Percentiles rank a stretch among this genome's conserved stretches.
Evolutionary conservation across 768 basidiomycete genomes (phyloP).

Genomic region (Leccinum truebloodii): DNA sequence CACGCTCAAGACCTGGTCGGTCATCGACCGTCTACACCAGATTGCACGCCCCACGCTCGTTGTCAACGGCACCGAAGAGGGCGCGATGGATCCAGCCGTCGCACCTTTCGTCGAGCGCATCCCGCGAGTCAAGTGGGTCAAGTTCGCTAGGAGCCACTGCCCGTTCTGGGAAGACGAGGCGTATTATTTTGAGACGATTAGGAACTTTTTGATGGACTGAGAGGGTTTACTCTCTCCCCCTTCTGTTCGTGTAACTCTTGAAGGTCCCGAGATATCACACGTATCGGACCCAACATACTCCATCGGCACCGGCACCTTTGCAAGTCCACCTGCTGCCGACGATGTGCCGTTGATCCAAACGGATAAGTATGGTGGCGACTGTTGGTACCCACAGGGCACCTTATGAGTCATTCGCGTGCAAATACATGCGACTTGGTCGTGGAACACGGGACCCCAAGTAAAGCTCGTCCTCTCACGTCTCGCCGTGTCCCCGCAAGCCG

Average conservation of each 20-base stretch:
- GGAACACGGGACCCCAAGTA: neutral
- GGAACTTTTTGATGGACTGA: constrained; percentile 14
- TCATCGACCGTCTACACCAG: constrained; percentile 42
- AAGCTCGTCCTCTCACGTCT: neutral
- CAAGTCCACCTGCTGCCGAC: neutral
- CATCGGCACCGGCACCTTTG: neutral
- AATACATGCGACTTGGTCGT: neutral
- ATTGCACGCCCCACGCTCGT: constrained; percentile 41
- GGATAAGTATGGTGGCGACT: neutral
- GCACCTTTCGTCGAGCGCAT: constrained; percentile 35
- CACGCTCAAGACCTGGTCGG: constrained; percentile 49
- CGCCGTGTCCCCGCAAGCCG: neutral
- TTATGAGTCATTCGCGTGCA: neutral
- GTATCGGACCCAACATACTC: neutral
- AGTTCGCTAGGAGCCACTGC: constrained; percentile 31
- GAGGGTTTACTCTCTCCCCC: neutral
- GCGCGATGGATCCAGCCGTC: constrained; percentile 34
- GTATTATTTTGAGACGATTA: constrained; percentile 21
- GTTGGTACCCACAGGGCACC: neutral
- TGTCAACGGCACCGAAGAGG: constrained; percentile 38
- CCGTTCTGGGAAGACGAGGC: constrained; percentile 24
- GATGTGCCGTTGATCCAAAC: neutral
- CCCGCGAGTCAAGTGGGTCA: constrained; percentile 37
- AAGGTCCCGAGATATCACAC: neutral
- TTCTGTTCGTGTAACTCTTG: neutral